Evolutionary conservation across 441 rosid species (phyloP).

Genomic region (Oxalis stricta): DNA sequence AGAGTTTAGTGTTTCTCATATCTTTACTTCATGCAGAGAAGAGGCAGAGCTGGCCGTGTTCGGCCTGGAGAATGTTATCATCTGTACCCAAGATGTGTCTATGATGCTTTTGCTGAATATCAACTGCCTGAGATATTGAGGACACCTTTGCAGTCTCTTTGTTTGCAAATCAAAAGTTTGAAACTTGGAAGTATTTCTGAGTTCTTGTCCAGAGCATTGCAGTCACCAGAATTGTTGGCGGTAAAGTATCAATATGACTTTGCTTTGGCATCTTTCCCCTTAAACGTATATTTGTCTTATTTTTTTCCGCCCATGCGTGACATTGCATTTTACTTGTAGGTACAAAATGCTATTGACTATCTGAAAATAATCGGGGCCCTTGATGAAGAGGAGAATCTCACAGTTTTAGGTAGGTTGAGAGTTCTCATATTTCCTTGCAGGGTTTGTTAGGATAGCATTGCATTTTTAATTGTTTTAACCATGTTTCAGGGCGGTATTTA

Average conservation of each 20-base stretch:
- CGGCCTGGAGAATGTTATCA: slow-evolving; percentile 83
- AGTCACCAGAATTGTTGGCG: slow-evolving; percentile 76
- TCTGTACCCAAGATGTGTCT: slow-evolving; percentile 77
- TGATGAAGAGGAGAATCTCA: slow-evolving; percentile 66
- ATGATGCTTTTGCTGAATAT: slow-evolving; percentile 74
- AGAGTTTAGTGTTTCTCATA: no score
- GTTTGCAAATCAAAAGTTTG: slow-evolving; percentile 83
- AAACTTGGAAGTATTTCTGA: slow-evolving; percentile 71
- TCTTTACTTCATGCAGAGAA: slow-evolving; percentile 39
- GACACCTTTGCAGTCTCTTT: slow-evolving; percentile 84
- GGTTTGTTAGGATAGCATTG: neutral
- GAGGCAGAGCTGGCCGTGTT: slow-evolving; percentile 95
- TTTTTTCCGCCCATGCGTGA: neutral
- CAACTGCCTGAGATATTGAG: slow-evolving; percentile 91
- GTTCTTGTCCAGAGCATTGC: slow-evolving; percentile 75
- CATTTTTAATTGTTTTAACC: slow-evolving; percentile 4
- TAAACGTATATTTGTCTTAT: neutral
- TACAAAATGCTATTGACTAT: slow-evolving; percentile 80
- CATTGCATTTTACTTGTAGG: slow-evolving; percentile 26
- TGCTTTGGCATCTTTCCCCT: slow-evolving; percentile 1
- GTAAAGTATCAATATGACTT: slow-evolving; percentile 22
- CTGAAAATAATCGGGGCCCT: slow-evolving; percentile 76
- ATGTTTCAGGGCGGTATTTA: slow-evolving; percentile 61
- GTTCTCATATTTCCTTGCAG: slow-evolving; percentile 3
- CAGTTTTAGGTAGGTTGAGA: slow-evolving; percentile 45